phyloP scores from a whole-genome alignment of 768 basidiomycete species.

The Hirschioporus abietinus region DNA sequence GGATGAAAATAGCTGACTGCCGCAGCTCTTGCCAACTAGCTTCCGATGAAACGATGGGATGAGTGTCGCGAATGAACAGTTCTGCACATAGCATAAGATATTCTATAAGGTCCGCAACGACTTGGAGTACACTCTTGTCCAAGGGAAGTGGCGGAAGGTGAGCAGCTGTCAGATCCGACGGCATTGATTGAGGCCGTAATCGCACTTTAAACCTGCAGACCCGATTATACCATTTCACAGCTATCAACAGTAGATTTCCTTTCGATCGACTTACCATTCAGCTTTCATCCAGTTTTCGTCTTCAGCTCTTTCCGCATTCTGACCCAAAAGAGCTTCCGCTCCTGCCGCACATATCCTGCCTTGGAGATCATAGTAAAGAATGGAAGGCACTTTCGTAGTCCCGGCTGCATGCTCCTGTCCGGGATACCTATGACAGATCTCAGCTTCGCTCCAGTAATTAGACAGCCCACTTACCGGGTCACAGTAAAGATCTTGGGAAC shows the following conservation, averaged over 20 bases:
- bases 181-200: background rate
- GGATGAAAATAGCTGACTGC: conserved; percentile 31
- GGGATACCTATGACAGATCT: background rate
- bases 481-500: conserved; percentile 7
- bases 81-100: conserved; percentile 41
- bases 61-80: conserved; percentile 40
- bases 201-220: background rate
- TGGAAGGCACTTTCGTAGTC: conserved; percentile 1
- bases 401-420: background rate
- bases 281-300: conserved; percentile 3
- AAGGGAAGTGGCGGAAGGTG: conserved; percentile 28
- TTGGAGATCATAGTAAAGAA: background rate
- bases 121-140: conserved; percentile 35
- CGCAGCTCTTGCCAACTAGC: conserved; percentile 15
- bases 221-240: background rate
- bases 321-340: background rate
- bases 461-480: background rate
- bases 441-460: background rate
- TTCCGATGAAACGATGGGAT: conserved; percentile 27
- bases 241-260: background rate
- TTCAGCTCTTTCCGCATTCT: background rate
- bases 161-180: background rate
- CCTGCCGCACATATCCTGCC: background rate
- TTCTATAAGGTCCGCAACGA: conserved; percentile 44
- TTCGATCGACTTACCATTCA: background rate